Base-by-base conservation (phyloP, 2,329 filamentous ascomycete species). In the Penicillium decumbens region DNA sequence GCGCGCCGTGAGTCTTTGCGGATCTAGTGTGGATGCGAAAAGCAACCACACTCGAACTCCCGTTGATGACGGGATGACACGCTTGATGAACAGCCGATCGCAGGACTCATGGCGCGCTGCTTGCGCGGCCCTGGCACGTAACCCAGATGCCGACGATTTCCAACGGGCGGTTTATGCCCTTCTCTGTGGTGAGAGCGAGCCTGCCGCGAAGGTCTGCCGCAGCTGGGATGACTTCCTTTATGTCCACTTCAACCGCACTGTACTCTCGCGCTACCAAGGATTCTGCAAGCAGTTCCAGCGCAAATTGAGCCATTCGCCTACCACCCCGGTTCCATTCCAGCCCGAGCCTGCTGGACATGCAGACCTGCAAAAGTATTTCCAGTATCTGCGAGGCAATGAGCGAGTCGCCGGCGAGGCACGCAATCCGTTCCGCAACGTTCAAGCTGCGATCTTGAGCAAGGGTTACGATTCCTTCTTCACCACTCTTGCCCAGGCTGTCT, bases 91-190 rank as follows among this genome's bases (percentile, higher is more conserved):
- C 45, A 70, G 60, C 49, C 61, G 64, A 20, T 65, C 68, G 4
- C 68, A 70, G 24, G 67, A 70, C 27, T 64, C 66, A 40, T 70
- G 70, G 70, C 60, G 66, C 54, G 56, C 64, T 45, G 68, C 68
- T 35, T 69, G 70, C 57, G 63, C 68, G 51, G 68, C 66, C 47
- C 62, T 75, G 35, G 83, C 86, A 20, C 72, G 71, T 41, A 82
- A 87, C 43, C 82, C 83, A 2, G 82, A 82, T 24, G 80, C 80
- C 1, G 84, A 88, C 59, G 81, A 87, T 44, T 92, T 90, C 62
- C 90, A 98, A 71, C 82, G 84, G 47, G 93, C 92, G 15, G 89
- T 95, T 0, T 96, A 95, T 65, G 92, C 89, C 25, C 73, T 96
- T 10, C 77, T 98, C n/a, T 86, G 87, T 37, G 93, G 93, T 43